A percentile compares a stretch with the other conserved stretches of the same genome.
phyloP scores from a whole-genome alignment of 1,284 basidiomycete genomes.

The Cryptococcus hybrid region DNA sequence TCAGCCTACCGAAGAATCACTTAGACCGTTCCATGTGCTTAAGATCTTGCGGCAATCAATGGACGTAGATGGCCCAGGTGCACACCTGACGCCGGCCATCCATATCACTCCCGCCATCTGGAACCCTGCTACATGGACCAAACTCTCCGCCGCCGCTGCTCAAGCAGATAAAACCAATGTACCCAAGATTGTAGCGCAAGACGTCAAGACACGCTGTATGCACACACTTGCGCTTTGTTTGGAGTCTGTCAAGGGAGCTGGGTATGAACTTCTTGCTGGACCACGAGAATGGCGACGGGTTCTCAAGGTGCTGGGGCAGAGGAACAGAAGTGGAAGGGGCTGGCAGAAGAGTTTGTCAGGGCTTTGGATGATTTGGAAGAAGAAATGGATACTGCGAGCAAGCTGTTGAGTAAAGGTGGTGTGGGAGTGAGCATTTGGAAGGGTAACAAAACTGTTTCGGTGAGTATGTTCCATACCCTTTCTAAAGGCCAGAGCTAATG shows the following conservation, averaged over 20 bases:
- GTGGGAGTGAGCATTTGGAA: conserved; percentile 59
- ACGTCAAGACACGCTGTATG: conserved; percentile 33
- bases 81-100: conserved; percentile 80
- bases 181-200: conserved; percentile 30
- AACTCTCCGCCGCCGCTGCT: not conserved
- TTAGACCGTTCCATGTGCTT: conserved; percentile 90
- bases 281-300: conserved; percentile 16
- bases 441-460: conserved; percentile 73
- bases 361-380: conserved; percentile 70
- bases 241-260: conserved; percentile 38
- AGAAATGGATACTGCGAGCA: conserved; percentile 77
- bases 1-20: conserved; percentile 65
- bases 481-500: not conserved
- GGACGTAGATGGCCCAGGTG: conserved; percentile 70
- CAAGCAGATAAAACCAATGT: not conserved
- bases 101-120: conserved; percentile 88
- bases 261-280: conserved; percentile 55
- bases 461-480: conserved; percentile 46
- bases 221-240: conserved; percentile 28
- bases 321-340: conserved; percentile 58
- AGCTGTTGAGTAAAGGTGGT: conserved; percentile 88
- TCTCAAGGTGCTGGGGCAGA: conserved; percentile 53
- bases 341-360: conserved; percentile 59
- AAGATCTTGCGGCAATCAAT: conserved; percentile 74
- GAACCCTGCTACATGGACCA: conserved; percentile 46